Base-by-base conservation (phyloP, 768 basidiomycete species). In the Podaxis carcinomalis region DNA sequence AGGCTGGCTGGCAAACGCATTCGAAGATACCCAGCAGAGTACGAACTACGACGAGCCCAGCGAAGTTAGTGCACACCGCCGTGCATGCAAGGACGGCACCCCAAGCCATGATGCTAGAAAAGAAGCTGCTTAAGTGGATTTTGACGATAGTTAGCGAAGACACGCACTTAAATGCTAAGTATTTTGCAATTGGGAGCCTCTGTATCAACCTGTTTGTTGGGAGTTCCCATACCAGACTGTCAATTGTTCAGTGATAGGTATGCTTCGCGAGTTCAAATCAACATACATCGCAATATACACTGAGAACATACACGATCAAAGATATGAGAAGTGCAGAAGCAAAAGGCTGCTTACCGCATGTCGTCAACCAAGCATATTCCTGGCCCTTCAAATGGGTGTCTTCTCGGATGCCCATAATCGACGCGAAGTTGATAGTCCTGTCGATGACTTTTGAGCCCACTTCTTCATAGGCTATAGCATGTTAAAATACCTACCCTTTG, bases 181-280 rank as follows among this genome's bases (percentile, higher is more conserved):
- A 81, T 68, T 81, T 83, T n/a, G 69, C 82, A 53, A 84, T 70
- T 3, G 80, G 81, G 14, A 83, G 67, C 2, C 77, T 72, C 63
- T 83, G 82, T 39, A 83, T 72, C 19, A 82, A 68, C 4, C 77
- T 70, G 63, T 81, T 83, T 4, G 79, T 77, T 0, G 81, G 82
- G 42, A 80, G 77, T 67, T 82, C 78, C 78, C 77, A 79, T 14
- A 72, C 47, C 13, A 78, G 67, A 44, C 75, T 77, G n/a, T 11
- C 27, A 11, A 23, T 19, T 39, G 19, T 28, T 60, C 14, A 44
- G 40, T 7, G 21, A 50, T 46, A 23, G 61, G 47, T 55, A 32
- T 13, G 3, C 3, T 23, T 56, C 39, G 59, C 51, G 19, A 57
- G 13, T 14, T 5, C 28, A 52, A 32, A 51, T n/a, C 3, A 49